These are phyloP conservation scores for Pelargonium fulgidum DNA, from an alignment of 441 rosid genomes.

Conservation along the genomic window DNA sequence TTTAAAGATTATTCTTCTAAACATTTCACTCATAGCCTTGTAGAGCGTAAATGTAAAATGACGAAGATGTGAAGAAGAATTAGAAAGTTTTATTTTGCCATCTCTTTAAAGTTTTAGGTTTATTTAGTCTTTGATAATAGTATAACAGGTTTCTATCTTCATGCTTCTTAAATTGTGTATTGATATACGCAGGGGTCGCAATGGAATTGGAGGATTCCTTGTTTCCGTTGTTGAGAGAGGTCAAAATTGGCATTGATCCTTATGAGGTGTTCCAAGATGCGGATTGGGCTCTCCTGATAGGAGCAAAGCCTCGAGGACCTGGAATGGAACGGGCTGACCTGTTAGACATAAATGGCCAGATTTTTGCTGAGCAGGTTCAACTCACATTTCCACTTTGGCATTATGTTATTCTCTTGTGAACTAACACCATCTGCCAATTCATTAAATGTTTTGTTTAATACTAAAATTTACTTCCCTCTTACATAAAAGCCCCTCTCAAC, in stretches of 20 bases:
- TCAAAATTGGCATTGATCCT: conserved; percentile 67
- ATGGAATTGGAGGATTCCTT: conserved; percentile 96
- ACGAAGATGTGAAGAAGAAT: background rate
- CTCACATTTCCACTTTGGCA: background rate
- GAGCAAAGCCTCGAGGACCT: conserved; percentile 97
- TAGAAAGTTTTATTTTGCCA: background rate
- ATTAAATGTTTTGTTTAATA: background rate
- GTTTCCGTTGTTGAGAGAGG: conserved; percentile 88
- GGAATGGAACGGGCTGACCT: conserved; percentile 91
- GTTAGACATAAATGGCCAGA: conserved; percentile 85
- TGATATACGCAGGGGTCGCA: conserved; percentile 59
- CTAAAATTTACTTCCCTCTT: background rate
- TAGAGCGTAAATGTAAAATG: background rate
- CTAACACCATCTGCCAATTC: background rate
- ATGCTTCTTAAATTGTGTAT: background rate
- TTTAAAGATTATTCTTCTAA: background rate
- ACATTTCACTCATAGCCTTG: background rate
- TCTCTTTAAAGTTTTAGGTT: background rate
- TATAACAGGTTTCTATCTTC: background rate
- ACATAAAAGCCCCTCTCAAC: too few relatives aligned
- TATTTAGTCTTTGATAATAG: background rate
- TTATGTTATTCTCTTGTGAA: background rate
- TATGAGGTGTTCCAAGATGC: conserved; percentile 83
- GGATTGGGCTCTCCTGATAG: conserved; percentile 91
- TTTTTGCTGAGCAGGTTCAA: conserved; percentile 75